These are phyloP conservation scores for Flaveria trinervia DNA, from an alignment of 129 eudicot genomes.

Conservation along the genomic window DNA sequence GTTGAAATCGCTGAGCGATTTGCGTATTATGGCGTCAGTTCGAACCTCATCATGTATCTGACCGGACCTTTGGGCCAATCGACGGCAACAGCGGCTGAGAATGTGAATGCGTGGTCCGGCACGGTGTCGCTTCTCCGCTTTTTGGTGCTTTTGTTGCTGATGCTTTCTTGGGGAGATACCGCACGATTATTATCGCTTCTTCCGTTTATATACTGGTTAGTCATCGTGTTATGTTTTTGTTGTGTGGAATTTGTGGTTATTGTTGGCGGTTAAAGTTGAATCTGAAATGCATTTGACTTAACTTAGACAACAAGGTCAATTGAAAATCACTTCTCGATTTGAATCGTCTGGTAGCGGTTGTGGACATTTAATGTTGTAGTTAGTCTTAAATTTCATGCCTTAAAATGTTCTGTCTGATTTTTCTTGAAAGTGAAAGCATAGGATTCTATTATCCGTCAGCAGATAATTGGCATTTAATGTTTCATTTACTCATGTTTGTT, in stretches of 20 bases:
- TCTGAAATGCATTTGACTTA: neutral
- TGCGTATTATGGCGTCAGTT: slow-evolving; percentile 52
- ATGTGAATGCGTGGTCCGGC: slow-evolving; percentile 63
- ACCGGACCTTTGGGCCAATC: slow-evolving; percentile 61
- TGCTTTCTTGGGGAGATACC: slow-evolving; percentile 62
- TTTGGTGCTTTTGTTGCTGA: slow-evolving; percentile 65
- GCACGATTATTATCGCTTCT: slow-evolving; percentile 60
- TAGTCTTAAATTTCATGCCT: neutral
- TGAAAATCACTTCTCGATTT: neutral
- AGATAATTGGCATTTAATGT: too few relatives aligned
- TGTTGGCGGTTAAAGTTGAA: neutral
- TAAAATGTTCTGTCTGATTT: too few relatives aligned
- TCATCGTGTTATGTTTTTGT: neutral
- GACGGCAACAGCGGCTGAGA: slow-evolving; percentile 63
- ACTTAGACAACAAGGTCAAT: neutral
- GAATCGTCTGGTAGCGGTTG: neutral
- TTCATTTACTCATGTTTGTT: neutral
- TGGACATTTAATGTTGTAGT: neutral
- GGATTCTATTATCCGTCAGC: too few relatives aligned
- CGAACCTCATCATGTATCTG: slow-evolving; percentile 55
- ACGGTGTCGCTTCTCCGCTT: slow-evolving; percentile 46
- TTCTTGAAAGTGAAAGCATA: too few relatives aligned
- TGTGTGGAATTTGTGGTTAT: neutral
- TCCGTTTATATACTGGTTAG: slow-evolving; percentile 62
- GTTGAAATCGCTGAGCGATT: slow-evolving; percentile 59